These are phyloP conservation scores for Phytophthora citrophthora DNA, from an alignment of 352 stramenopile species.

Conservation along the genomic window DNA sequence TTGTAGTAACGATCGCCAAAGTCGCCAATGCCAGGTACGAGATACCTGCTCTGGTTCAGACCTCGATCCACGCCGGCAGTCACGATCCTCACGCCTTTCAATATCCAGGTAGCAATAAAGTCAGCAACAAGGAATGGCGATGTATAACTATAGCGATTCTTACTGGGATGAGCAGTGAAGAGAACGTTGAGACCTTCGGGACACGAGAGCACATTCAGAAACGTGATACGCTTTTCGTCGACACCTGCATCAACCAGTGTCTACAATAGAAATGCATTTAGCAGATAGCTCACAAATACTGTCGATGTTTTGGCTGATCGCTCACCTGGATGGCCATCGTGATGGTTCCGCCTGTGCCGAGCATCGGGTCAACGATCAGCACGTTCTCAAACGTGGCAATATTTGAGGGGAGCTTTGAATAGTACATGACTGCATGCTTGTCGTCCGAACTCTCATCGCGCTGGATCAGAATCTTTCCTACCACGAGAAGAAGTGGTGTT, in stretches of 20 bases:
- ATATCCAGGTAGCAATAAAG: neutral
- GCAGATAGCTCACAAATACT: neutral
- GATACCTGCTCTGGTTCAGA: conserved; percentile 95
- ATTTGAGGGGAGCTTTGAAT: conserved; percentile 92
- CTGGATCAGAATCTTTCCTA: conserved; percentile 97
- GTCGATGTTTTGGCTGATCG: neutral
- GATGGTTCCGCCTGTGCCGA: conserved; percentile 91
- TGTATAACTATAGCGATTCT: neutral
- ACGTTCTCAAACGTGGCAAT: conserved; percentile 82
- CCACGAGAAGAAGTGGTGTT: neutral
- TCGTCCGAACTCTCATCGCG: conserved; percentile 89
- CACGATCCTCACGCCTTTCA: conserved; percentile 73
- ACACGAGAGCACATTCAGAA: conserved; percentile 94
- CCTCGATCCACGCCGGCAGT: conserved; percentile 80
- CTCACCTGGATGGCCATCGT: conserved; percentile 88
- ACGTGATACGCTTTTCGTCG: conserved; percentile 89
- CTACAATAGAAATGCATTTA: neutral
- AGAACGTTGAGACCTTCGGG: conserved; percentile 89
- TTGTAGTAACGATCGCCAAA: conserved; percentile 94
- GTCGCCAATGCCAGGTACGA: conserved; percentile 95
- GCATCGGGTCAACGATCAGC: conserved; percentile 96
- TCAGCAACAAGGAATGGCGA: neutral
- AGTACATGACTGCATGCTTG: conserved; percentile 91
- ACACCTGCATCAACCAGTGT: conserved; percentile 85
- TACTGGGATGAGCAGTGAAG: conserved; percentile 70